Base-by-base conservation (phyloP, 2,329 filamentous ascomycete genomes). In the Talaromyces sp. region DNA sequence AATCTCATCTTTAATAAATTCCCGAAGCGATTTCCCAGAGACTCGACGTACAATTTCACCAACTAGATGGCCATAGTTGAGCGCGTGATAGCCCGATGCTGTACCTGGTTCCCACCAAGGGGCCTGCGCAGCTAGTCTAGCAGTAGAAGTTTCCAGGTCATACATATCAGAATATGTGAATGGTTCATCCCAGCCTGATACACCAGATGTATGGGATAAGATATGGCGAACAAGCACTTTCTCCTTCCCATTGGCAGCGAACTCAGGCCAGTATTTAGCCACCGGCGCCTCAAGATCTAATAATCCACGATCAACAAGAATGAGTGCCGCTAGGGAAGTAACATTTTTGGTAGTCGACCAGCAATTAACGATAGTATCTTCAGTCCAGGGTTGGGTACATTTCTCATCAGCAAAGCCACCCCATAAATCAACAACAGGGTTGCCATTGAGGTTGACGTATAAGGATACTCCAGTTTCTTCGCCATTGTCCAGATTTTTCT, bases 21-120 rank as follows among this genome's bases (percentile, higher is more conserved):
- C 65, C n/a, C 66, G 69, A 37, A 81, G 60, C 0, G 71, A 60
- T 59, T 75, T 74, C 0, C 78, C 78, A 0, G 69, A 76, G 0
- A 70, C 63, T 0, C 77, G 71, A 1, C 69, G 68, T 2, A 81
- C 68, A 1, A 81, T 52, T 58, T 79, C 78, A 3, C 76, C 75
- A 1, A 80, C 56, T 0, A 79, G 62, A 58, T 75, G 71, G 2
- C 78, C 79, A 54, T 75, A 71, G 7, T 64, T 75, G 10, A 69
- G 36, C 3, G 69, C 41, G 59, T 80, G 77, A 63, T 80, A 80
- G 1, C 75, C 77, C 0, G 70, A 73, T 6, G 67, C 71, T 0
- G 72, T 75, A 1, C 78, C 78, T 0, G 78, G 75, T 31, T 63
- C 66, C 77, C 77, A 80, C 70, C 73, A 77, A 0, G 76, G 76